phyloP scores from a whole-genome alignment of 306 rosid genomes.

The Cicer yamashitae region DNA sequence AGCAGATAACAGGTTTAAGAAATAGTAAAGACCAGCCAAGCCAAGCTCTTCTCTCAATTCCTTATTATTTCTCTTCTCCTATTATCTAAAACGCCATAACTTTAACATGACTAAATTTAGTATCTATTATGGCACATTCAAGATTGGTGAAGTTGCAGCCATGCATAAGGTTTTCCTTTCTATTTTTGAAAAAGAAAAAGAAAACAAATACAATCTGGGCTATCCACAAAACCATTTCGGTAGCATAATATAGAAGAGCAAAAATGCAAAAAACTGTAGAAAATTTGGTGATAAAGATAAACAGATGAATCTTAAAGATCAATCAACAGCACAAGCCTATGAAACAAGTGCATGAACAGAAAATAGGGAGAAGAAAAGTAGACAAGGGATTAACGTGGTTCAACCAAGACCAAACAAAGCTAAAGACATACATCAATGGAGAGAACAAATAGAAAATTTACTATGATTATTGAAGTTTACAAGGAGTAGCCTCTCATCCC shows the following conservation, averaged over 20 bases:
- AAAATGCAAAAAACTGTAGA: constrained; percentile 5
- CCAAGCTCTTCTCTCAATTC: not conserved
- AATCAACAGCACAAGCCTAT: not conserved
- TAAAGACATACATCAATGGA: not conserved
- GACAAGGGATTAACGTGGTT: not conserved
- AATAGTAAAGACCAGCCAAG: not conserved
- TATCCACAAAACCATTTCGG: not conserved
- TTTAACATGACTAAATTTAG: not conserved
- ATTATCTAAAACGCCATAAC: not conserved
- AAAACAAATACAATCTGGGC: not conserved
- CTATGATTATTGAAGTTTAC: not conserved
- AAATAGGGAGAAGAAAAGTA: not conserved
- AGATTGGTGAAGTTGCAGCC: constrained; percentile 1
- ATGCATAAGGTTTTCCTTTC: not conserved
- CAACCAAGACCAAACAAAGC: not conserved
- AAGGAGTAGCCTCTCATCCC: not conserved
- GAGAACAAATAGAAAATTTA: not conserved
- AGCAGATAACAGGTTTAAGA: not conserved
- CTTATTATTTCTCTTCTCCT: constrained; percentile 2
- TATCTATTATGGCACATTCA: not conserved
- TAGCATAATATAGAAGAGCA: not conserved
- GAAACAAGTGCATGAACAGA: not conserved
- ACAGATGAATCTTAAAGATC: not conserved
- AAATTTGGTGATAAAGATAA: not conserved
- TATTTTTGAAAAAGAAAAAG: not conserved